Base-by-base conservation (phyloP, 495 filamentous ascomycete genomes). In the Annulohypoxylon stygium region DNA sequence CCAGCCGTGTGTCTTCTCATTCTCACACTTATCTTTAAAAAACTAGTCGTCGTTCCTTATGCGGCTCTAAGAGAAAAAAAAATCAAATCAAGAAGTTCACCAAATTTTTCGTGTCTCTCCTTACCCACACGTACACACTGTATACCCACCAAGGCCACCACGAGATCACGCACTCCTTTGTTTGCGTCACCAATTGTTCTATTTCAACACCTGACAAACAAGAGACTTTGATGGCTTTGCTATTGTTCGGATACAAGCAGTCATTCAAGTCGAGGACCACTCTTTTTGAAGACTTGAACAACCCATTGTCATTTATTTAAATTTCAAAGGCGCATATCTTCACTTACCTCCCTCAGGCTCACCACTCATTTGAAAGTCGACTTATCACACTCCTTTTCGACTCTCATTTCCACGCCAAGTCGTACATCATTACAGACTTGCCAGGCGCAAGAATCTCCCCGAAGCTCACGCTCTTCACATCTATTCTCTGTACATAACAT, bases 41-140 rank as follows among this genome's bases (percentile, higher is more conserved):
- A 12, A 26, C 16, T 37, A 59, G 75, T 69, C 63, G 70, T 75
- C 77, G 33, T 61, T 79, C 75, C 69, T 78, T 78, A 76, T 69
- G 70, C 70, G 73, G 68, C 66, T 71, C 37, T 70, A 18, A 61
- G 18, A 16, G 7, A 60, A 50, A 33, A 16, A 11, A 51, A 50
- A 61, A 65, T 20, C 30, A 30, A 30, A 3, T 30, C 3, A 30
- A 60, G 45, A 41, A 43, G 30, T 18, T 41, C 43, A 18, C 4
- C 23, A 20, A 60, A 60, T 43, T 20, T n/a, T 30, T 58, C 16
- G 55, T 73, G 66, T 73, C 70, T 59, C 50, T 69, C 59, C 14
- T 63, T 50, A 58, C n/a, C 50, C 25, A 50, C 45, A 36, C 26
- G 65, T 36, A 23, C 20, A 23, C 20, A 23, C 20, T 23, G 20